Conservation (phyloP, 805 yeast species). For the Candida nonsorbophila region DNA sequence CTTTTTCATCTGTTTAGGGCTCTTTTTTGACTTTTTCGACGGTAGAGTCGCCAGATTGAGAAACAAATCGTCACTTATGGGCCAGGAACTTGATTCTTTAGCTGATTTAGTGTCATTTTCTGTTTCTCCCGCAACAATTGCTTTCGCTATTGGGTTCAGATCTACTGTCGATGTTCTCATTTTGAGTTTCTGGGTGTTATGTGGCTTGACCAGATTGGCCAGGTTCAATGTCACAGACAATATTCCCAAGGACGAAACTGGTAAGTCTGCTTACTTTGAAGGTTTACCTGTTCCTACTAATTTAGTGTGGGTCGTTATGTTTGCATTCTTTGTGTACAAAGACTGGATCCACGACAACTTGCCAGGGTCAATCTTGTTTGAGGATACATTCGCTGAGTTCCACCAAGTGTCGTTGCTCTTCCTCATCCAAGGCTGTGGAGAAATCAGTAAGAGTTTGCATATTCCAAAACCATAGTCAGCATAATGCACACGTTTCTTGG, state of each 20-base stretch:
- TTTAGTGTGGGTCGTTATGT: slow-evolving; percentile 61
- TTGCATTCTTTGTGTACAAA: slow-evolving; percentile 63
- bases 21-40: slow-evolving; percentile 93
- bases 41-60: slow-evolving; percentile 96
- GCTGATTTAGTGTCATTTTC: slow-evolving; percentile 95
- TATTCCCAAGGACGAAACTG: slow-evolving; percentile 82
- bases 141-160: slow-evolving; percentile 85
- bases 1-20: slow-evolving; percentile 82
- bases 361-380: slow-evolving; percentile 61
- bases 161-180: slow-evolving; percentile 74
- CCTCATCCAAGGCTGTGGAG: slow-evolving; percentile 78
- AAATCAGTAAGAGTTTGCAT: slow-evolving; percentile 85
- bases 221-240: slow-evolving; percentile 91
- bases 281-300: slow-evolving; percentile 96
- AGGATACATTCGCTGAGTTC: slow-evolving; percentile 59
- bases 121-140: slow-evolving; percentile 91
- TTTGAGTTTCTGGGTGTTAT: slow-evolving; percentile 78
- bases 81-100: slow-evolving; percentile 94
- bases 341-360: slow-evolving; percentile 45
- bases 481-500: too few relatives aligned
- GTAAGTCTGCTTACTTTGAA: slow-evolving; percentile 89
- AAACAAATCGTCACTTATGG: slow-evolving; percentile 87
- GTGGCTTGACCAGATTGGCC: slow-evolving; percentile 92
- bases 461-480: slow-evolving; percentile 80
- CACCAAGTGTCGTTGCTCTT: slow-evolving; percentile 68